Conservation (phyloP, 169 alveolate species). For the Plasmodium cynomolgi region DNA sequence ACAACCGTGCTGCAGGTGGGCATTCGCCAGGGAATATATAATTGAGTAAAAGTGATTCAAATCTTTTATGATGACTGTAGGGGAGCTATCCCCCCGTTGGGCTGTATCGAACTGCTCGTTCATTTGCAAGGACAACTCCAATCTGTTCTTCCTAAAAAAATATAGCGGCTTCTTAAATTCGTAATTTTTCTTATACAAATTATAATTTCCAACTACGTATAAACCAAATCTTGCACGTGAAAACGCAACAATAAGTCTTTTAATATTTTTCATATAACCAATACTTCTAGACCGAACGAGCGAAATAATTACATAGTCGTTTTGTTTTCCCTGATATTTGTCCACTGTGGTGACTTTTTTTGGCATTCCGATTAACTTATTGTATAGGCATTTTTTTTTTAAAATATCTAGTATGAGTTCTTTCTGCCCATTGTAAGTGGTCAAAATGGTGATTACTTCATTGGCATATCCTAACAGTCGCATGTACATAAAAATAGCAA, state of each 20-base stretch:
- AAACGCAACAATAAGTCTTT: slow-evolving; percentile 95
- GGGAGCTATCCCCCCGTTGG: slow-evolving; percentile 7
- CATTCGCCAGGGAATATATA: slow-evolving; percentile 47
- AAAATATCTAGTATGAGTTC: slow-evolving; percentile 89
- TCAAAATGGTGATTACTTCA: slow-evolving; percentile 87
- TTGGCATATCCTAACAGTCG: slow-evolving; percentile 91
- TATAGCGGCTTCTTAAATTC: slow-evolving; percentile 74
- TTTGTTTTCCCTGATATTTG: slow-evolving; percentile 93
- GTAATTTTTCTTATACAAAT: slow-evolving; percentile 61
- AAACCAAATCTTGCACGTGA: slow-evolving; percentile 95
- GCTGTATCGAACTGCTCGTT: slow-evolving; percentile 36
- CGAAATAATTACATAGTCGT: slow-evolving; percentile 91
- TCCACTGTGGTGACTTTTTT: slow-evolving; percentile 90
- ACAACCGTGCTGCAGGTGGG: not conserved
- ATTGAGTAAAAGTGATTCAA: slow-evolving; percentile 54
- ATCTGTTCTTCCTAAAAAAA: slow-evolving; percentile 58
- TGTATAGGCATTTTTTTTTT: slow-evolving; percentile 86
- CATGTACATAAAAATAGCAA: slow-evolving; percentile 93
- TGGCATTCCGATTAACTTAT: slow-evolving; percentile 85
- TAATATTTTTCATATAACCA: slow-evolving; percentile 93
- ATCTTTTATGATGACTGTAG: slow-evolving; percentile 39
- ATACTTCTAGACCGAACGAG: slow-evolving; percentile 91
- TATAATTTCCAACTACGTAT: slow-evolving; percentile 86
- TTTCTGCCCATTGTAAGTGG: slow-evolving; percentile 95
- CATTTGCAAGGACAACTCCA: slow-evolving; percentile 44